Percentiles rank a stretch among this genome's conserved stretches.
Conservation (phyloP, 1,139 yeast genomes). For the Geotrichum carabidarum region DNA sequence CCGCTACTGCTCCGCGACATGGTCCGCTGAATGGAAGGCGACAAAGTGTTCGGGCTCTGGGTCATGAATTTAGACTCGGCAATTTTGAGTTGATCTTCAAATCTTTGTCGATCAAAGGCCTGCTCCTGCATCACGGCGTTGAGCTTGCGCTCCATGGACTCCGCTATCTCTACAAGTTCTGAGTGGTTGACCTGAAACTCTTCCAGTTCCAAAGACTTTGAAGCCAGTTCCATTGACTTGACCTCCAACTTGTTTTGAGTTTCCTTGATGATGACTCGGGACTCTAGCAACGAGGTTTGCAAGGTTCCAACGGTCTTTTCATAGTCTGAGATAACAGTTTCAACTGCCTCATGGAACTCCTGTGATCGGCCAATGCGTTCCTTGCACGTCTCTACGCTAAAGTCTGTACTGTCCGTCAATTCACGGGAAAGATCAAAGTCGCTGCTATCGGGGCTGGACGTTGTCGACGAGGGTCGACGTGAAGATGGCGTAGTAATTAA, state of each 20-base stretch:
- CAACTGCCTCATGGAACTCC: conserved; percentile 26
- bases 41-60: neutral
- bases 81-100: conserved; percentile 4
- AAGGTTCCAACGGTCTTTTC: conserved; percentile 28
- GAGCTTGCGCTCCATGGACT: conserved; percentile 14
- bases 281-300: conserved; percentile 23
- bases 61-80: neutral
- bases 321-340: conserved; percentile 25
- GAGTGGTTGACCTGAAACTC: conserved; percentile 11
- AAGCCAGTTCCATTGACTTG: conserved; percentile 15
- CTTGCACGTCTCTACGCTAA: conserved; percentile 18
- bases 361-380: conserved; percentile 24
- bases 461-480: neutral
- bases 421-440: conserved; percentile 4
- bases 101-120: neutral
- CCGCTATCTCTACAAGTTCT: conserved; percentile 13
- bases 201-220: conserved; percentile 16
- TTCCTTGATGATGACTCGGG: neutral
- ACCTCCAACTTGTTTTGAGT: conserved; percentile 20
- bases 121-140: neutral
- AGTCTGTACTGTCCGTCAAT: conserved; percentile 3
- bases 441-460: neutral
- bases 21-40: conserved; percentile 2
- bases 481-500: conserved; percentile 4
- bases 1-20: neutral